Evolutionary conservation across 2,329 filamentous ascomycete species (phyloP), one percentile per base, ranked within the genome.

Genomic region (Amauroascus niger): DNA sequence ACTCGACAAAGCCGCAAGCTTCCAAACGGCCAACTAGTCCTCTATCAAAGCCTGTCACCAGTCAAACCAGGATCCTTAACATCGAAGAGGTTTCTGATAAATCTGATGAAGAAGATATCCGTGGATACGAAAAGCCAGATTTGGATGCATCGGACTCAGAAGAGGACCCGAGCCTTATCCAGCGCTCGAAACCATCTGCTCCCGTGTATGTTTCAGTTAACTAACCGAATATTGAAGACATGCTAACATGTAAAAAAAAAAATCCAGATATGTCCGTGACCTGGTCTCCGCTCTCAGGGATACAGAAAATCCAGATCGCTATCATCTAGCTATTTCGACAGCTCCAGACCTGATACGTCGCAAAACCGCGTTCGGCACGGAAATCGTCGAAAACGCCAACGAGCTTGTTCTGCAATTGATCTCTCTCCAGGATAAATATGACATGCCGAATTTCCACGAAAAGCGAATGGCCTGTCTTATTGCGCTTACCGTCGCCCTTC

Each of bases 111-210:
- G 80, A 84, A 14, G 86, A 87, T 56, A 73, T 97, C 1, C 74
- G 81, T 1, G 80, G 87, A 0, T 95, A 96, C 61, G 79, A 80
- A 13, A 96, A 95, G 66, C 88, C 88, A 0, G 87, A 88, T 63
- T 89, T 87, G 1, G 93, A 98, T 60, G 79, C 82, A 0, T 88
- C 94, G 65, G 93, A 98, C 65, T 91, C 88, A 0, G 89, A 96
- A 54, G 90, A 96, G 35, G 94, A 98, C 62, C 84, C 93, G 4
- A 95, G 89, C 0, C 74, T 95, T 16, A 79, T 97, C 46, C 84
- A 86, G 54, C 80, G 90, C 13, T 83, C 93, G 68, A 96, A 93
- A 62, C 80, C 85, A 20, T 86, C 80, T 55, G 80, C 88, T 0
- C 93, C 93, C 1, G 89, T 98, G 64, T 78, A 71, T 65, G 73